A percentile compares a stretch with the other conserved stretches of the same genome.
phyloP scores from a whole-genome alignment of 306 rosid genomes.

The Crataegus laevigata region DNA sequence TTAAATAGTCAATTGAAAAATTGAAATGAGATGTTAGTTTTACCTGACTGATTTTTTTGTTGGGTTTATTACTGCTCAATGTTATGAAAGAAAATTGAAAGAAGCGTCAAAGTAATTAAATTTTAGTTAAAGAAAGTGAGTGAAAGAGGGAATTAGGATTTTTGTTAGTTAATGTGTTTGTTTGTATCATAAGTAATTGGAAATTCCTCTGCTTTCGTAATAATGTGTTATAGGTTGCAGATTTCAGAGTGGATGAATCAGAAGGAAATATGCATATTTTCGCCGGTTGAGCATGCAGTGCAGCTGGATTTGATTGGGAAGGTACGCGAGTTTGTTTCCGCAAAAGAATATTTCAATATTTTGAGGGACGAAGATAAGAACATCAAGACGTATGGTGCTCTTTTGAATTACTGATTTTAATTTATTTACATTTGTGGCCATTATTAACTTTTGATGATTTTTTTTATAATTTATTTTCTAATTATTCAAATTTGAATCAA shows the following conservation, averaged over 20 bases:
- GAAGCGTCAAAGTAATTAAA: background rate
- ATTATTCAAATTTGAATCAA: too few species aligned
- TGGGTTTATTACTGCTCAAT: too few species aligned
- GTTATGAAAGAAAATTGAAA: background rate
- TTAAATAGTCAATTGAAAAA: too few species aligned
- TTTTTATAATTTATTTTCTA: too few species aligned
- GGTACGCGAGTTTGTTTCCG: conserved; percentile 49
- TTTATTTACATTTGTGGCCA: too few species aligned
- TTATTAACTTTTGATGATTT: too few species aligned
- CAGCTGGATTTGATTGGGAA: conserved; percentile 76
- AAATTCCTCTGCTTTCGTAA: background rate
- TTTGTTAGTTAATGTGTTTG: background rate
- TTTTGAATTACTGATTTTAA: conserved; percentile 81
- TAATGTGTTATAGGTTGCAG: conserved; percentile 28
- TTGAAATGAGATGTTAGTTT: too few species aligned
- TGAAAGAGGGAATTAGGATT: background rate
- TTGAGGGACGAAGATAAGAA: conserved; percentile 53
- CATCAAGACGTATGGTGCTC: conserved; percentile 67
- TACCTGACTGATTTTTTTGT: too few species aligned
- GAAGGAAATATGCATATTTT: conserved; percentile 64
- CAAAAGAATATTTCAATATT: conserved; percentile 52
- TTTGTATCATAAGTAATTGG: background rate
- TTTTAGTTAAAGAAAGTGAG: background rate
- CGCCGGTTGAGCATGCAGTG: conserved; percentile 60
- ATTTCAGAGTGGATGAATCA: conserved; percentile 80